Percentiles rank a stretch among this genome's conserved stretches.
phyloP scores from a whole-genome alignment of 78 protist genomes.

The Capsaspora owczarzaki region DNA sequence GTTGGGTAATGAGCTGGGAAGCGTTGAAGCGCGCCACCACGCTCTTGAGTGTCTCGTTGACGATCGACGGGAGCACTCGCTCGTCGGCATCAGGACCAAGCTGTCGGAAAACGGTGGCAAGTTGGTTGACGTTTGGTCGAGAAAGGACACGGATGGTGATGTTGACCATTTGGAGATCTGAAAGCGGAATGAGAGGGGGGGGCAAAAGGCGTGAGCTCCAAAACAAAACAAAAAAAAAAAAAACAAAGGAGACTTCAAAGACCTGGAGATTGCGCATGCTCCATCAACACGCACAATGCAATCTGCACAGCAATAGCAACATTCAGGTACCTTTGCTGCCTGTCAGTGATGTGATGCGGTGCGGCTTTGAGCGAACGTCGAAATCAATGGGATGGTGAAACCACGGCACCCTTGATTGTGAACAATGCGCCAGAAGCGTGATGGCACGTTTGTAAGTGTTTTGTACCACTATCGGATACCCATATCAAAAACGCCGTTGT shows the following conservation, averaged over 20 bases:
- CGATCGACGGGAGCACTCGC: conserved; percentile 82
- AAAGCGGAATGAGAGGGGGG: background rate
- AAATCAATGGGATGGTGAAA: conserved; percentile 72
- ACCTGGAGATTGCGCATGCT: background rate
- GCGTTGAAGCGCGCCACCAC: conserved; percentile 93
- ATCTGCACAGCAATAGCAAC: background rate
- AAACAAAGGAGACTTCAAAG: background rate
- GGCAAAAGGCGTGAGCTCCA: background rate
- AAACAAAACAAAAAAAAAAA: background rate
- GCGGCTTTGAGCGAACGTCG: conserved; percentile 72
- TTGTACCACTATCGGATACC: background rate
- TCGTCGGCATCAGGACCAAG: conserved; percentile 87
- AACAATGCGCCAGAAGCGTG: background rate
- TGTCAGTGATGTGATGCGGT: conserved; percentile 65
- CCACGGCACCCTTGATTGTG: conserved; percentile 48
- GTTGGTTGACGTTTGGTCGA: conserved; percentile 53
- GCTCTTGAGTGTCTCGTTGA: conserved; percentile 85
- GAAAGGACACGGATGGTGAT: conserved; percentile 76
- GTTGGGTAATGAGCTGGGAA: conserved; percentile 83
- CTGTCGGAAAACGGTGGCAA: conserved; percentile 48
- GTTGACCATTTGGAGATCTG: conserved; percentile 88
- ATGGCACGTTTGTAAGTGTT: background rate
- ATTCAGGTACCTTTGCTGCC: conserved; percentile 69
- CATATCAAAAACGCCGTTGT: background rate
- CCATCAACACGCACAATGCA: background rate